These are phyloP conservation scores for Delitschia confertaspora DNA, from an alignment of 495 filamentous ascomycete species.

Conservation along the genomic window DNA sequence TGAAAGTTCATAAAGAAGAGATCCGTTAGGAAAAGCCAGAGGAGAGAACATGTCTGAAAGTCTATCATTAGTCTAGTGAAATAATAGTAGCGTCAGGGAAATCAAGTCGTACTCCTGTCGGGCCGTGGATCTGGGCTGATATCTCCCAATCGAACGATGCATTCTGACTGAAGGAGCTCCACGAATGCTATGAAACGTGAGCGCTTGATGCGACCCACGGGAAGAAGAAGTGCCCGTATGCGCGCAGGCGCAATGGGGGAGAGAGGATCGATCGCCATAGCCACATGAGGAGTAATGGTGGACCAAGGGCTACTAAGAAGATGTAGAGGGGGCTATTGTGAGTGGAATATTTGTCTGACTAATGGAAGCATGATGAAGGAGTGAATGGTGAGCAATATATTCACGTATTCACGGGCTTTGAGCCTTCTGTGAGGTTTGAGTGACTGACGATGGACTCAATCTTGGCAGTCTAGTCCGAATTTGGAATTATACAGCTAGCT, in stretches of 20 bases:
- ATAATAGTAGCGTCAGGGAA: too few relatives aligned
- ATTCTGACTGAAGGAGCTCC: constrained; percentile 64
- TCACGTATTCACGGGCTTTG: too few relatives aligned
- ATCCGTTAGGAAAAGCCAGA: constrained; percentile 78
- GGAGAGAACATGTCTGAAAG: constrained; percentile 91
- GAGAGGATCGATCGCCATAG: constrained; percentile 78
- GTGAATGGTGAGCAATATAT: constrained; percentile 3
- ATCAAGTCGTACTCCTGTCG: constrained; percentile 68
- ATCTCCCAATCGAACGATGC: constrained; percentile 81
- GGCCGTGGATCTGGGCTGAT: constrained; percentile 80
- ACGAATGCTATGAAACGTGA: constrained; percentile 74
- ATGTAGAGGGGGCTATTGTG: not conserved
- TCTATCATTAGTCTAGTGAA: too few relatives aligned
- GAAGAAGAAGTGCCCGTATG: constrained; percentile 73
- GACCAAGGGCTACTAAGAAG: constrained; percentile 3
- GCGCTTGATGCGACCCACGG: constrained; percentile 74
- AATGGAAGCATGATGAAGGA: not conserved
- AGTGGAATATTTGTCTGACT: not conserved
- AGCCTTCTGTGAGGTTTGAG: too few relatives aligned
- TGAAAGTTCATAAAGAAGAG: constrained; percentile 82
- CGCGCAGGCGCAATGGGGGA: constrained; percentile 83
- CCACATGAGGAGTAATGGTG: constrained; percentile 17
- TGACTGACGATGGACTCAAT: too few relatives aligned
- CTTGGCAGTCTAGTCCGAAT: too few relatives aligned
- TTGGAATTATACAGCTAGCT: too few relatives aligned